Evolutionary conservation across 2,329 filamentous ascomycete species (phyloP), one percentile per base, ranked within the genome.

Genomic region (Thielaviopsis ethacetica): DNA sequence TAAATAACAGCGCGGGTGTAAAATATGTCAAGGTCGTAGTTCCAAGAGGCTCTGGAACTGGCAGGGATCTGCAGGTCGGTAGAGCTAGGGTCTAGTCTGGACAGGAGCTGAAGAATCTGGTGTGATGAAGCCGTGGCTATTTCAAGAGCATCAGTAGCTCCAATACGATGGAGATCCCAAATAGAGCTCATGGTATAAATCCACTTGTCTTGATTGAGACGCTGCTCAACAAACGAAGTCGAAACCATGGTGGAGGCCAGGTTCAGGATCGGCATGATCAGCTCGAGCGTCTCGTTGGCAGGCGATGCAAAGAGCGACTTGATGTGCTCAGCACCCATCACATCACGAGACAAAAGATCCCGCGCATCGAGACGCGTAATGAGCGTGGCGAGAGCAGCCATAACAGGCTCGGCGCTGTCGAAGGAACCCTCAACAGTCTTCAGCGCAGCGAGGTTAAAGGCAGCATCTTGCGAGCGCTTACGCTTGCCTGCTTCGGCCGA

Each of bases 251-350:
- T 60, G 27, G 72, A 66, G 65, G 77, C 81, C 2, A 78, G 65
- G 1, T 65, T 64, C 5, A 82, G 64, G 5, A 79, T 68, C 1
- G 75, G 74, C 1, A 72, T 72, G 15, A 76, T 67, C 5, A 80
- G 67, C 3, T 70, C 67, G 15, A 75, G 70, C 6, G 74, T 71
- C 19, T 81, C 79, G 9, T 70, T 62, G 0, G 75, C 73, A 1
- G 78, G 70, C 0, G 71, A 71, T 58, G 72, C 76, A 65, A 83
- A 82, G 6, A 82, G 70, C 3, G 79, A 78, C 63, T 76, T 77
- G 64, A 82, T 73, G 62, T 82, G 79, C 65, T 82, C 78, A 1
- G 76, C 76, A 17, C 80, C 80, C 64, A 81, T 79, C 57, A 67
- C 72, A 63, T 74, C 71, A 61, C 73, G 73, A 13, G 72, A 70